A percentile compares a stretch with the other conserved stretches of the same genome.
Conservation (phyloP, 306 rosid genomes). For the Macrotyloma uniflorum region DNA sequence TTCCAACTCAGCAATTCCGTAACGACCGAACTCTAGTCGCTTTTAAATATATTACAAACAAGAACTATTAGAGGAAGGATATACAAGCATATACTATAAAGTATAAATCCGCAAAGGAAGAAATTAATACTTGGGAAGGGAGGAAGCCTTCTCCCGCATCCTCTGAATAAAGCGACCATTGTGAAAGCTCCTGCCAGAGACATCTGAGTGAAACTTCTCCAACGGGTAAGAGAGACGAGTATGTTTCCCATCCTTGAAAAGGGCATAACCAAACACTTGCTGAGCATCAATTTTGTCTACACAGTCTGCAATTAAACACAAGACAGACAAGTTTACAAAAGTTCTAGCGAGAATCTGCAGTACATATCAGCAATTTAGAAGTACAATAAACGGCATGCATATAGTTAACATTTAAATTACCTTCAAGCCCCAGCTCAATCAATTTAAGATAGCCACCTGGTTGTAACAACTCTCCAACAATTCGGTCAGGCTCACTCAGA, state of each 20-base stretch:
- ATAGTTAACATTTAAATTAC: slow-evolving; percentile 40
- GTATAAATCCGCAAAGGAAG: slow-evolving; percentile 22
- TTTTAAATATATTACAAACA: slow-evolving; percentile 24
- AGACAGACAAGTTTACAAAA: slow-evolving; percentile 5
- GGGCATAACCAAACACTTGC: slow-evolving; percentile 90
- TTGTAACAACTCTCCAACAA: slow-evolving; percentile 94
- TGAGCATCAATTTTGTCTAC: slow-evolving; percentile 88
- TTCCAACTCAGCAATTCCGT: not conserved
- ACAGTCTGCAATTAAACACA: slow-evolving; percentile 66
- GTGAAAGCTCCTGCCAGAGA: slow-evolving; percentile 96
- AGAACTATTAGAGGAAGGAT: slow-evolving; percentile 15
- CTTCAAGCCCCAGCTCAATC: slow-evolving; percentile 91
- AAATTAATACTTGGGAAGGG: slow-evolving; percentile 76
- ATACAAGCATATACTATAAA: not conserved
- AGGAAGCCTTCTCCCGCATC: slow-evolving; percentile 88
- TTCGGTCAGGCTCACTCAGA: slow-evolving; percentile 88
- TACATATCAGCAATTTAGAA: not conserved
- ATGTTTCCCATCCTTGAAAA: slow-evolving; percentile 90
- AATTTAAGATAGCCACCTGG: slow-evolving; percentile 98
- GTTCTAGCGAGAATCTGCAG: not conserved
- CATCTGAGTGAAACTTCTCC: slow-evolving; percentile 89
- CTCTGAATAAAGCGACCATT: slow-evolving; percentile 97
- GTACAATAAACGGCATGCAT: not conserved
- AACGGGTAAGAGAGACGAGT: slow-evolving; percentile 87
- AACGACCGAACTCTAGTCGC: not conserved